Evolutionary conservation across 78 protist species (phyloP), one percentile per base, ranked within the genome.

Genomic region (Trichosphaerium sp.): DNA sequence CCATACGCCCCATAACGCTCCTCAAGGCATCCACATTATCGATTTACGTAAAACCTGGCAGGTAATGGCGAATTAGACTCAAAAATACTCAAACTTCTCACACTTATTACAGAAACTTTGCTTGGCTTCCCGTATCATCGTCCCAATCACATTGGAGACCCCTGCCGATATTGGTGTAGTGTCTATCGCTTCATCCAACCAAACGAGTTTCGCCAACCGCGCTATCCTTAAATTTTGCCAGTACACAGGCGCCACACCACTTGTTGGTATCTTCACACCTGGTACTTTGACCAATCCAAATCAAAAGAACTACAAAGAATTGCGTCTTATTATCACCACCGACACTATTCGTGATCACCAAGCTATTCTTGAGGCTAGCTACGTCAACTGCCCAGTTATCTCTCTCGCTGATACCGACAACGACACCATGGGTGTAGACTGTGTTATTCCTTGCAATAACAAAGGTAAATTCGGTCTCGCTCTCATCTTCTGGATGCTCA

Each of bases 381-480:
- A 89, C 89, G 96, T 75, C 67, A 96, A 95, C 94, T 87, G 96
- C 93, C 99, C 99, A 67, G 70, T 75, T 78, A 93, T 98, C 60
- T 98, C 99, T 69, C 87, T 98, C 85, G 90, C 97, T 92, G 92
- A 94, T 87, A 71, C 97, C 39, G 94, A 94, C 88, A 82, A 97
- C 38, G 91, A 94, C 55, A 74, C 91, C 61, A 66, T 51, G 43
- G 73, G 78, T 85, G 92, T 96, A 56, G 98, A 95, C 82, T 77
- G 88, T 41, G 99, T 97, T 71, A 93, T 98, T 83, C 99, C 99
- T 41, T 87, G 96, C 85, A 98, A 98, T 96, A 96, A 94, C 96
- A 88, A 93, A 85, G 77, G 86, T 52, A 63, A 60, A 72, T 61
- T 81, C 82, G 72, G 97, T 54, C 81, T 90, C 73, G 99, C 94